Conservation (phyloP, 2,329 filamentous ascomycete species). For the Phymatotrichopsis omnivora region DNA sequence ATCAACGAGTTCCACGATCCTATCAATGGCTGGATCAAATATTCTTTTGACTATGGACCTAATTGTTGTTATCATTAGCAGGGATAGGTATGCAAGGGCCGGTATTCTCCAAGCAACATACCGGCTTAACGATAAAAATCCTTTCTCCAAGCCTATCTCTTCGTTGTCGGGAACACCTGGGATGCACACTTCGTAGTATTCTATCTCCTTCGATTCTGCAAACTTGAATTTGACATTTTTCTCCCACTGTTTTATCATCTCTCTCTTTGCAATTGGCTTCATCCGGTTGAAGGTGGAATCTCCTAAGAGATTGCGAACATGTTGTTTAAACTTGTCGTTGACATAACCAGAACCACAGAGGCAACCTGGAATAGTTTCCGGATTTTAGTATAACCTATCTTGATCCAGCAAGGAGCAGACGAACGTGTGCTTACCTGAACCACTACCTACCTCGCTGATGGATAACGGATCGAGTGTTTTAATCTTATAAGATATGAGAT, state of each 20-base stretch:
- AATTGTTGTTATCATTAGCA: conserved; percentile 55
- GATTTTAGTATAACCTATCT: no score
- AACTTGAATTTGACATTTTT: conserved; percentile 17
- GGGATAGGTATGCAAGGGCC: conserved; percentile 31
- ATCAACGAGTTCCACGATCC: conserved; percentile 28
- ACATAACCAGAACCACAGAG: conserved; percentile 25
- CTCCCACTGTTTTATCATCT: conserved; percentile 20
- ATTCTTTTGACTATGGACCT: conserved; percentile 28
- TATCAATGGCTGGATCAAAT: conserved; percentile 29
- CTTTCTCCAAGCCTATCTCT: conserved; percentile 17
- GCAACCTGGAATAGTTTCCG: no score
- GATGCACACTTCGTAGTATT: conserved; percentile 13
- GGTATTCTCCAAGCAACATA: not conserved
- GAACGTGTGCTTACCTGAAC: no score
- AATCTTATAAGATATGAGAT: conserved; percentile 59
- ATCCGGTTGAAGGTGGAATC: conserved; percentile 6
- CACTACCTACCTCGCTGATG: no score
- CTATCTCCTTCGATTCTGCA: not conserved
- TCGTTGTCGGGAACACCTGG: conserved; percentile 17
- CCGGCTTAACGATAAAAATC: conserved; percentile 21
- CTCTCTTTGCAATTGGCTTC: conserved; percentile 33
- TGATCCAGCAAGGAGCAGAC: no score
- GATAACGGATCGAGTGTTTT: conserved; percentile 63
- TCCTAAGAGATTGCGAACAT: conserved; percentile 7
- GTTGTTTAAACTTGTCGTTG: conserved; percentile 55